phyloP scores from a whole-genome alignment of 2,329 filamentous ascomycete genomes.

The Colletotrichum sp. region DNA sequence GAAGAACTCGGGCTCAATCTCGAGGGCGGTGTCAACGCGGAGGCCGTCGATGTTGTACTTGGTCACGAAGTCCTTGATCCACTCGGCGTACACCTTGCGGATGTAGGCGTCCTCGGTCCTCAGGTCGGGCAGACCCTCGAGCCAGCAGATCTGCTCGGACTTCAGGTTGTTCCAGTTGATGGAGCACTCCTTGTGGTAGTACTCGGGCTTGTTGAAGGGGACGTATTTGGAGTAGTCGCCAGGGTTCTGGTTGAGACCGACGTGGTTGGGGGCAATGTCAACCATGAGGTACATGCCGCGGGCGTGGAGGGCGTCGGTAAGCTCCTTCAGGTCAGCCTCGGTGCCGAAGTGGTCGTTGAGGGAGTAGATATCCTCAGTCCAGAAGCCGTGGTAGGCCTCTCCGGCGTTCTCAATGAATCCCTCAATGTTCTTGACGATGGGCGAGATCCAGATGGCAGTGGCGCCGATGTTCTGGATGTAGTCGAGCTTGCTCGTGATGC shows the following conservation, averaged over 20 bases:
- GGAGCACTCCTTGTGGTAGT: conserved; percentile 67
- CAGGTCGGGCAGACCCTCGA: conserved; percentile 65
- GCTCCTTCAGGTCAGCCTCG: conserved; percentile 48
- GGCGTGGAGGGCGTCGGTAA: conserved; percentile 52
- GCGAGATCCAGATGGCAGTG: conserved; percentile 50
- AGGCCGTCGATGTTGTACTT: conserved; percentile 70
- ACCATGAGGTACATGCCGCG: conserved; percentile 64
- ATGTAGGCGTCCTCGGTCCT: conserved; percentile 58
- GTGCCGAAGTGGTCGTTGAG: conserved; percentile 57
- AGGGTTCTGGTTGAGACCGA: conserved; percentile 35
- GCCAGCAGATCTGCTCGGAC: conserved; percentile 57
- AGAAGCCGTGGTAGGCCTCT: conserved; percentile 45
- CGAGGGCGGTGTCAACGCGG: conserved; percentile 66
- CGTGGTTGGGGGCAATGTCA: conserved; percentile 59
- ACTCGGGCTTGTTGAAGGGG: conserved; percentile 53
- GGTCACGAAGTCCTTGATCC: conserved; percentile 62
- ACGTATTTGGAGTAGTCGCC: conserved; percentile 26
- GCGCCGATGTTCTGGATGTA: conserved; percentile 55
- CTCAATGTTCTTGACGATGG: conserved; percentile 45
- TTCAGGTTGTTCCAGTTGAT: conserved; percentile 59
- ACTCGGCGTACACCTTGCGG: conserved; percentile 56
- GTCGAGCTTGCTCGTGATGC: conserved; percentile 52
- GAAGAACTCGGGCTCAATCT: conserved; percentile 66
- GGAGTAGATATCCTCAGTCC: conserved; percentile 40
- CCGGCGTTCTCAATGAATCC: conserved; percentile 27